Percentiles rank a stretch among this genome's conserved stretches.
Evolutionary conservation across 495 filamentous ascomycete genomes (phyloP).

Genomic region (Penicillium herquei): DNA sequence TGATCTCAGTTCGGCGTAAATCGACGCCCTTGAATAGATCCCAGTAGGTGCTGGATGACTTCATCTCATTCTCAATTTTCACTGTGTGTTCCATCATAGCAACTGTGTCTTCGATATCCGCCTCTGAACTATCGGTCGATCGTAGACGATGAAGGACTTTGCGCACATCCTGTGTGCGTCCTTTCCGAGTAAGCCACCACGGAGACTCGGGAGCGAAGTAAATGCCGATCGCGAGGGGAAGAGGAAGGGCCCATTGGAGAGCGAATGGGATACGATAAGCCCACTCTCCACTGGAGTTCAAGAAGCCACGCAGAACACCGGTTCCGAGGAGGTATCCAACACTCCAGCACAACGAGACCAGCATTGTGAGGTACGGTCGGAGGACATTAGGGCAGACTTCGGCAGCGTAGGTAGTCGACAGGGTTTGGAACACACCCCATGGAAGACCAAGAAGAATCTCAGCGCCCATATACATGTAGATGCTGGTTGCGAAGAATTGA

Average conservation of each 20-base stretch:
- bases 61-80: conserved; percentile 66
- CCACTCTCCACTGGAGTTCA: conserved; percentile 57
- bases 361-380: conserved; percentile 69
- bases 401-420: conserved; percentile 74
- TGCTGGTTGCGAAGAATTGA: conserved; percentile 70
- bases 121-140: conserved; percentile 49
- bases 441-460: conserved; percentile 72
- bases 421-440: conserved; percentile 77
- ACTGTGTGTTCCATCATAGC: conserved; percentile 84
- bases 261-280: conserved; percentile 66
- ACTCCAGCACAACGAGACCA: conserved; percentile 79
- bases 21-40: conserved; percentile 76
- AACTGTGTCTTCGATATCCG: conserved; percentile 69
- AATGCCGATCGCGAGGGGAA: conserved; percentile 67
- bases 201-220: conserved; percentile 72
- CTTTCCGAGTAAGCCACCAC: conserved; percentile 78
- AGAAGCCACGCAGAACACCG: conserved; percentile 60
- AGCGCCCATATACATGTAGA: conserved; percentile 61
- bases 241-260: conserved; percentile 79
- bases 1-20: conserved; percentile 70
- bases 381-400: conserved; percentile 73
- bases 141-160: conserved; percentile 63
- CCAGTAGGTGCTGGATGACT: conserved; percentile 56
- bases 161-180: conserved; percentile 63
- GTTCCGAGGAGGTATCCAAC: conserved; percentile 66